A percentile compares a stretch with the other conserved stretches of the same genome.
Conservation (phyloP, 768 basidiomycete genomes). For the Psilocybe sp. region DNA sequence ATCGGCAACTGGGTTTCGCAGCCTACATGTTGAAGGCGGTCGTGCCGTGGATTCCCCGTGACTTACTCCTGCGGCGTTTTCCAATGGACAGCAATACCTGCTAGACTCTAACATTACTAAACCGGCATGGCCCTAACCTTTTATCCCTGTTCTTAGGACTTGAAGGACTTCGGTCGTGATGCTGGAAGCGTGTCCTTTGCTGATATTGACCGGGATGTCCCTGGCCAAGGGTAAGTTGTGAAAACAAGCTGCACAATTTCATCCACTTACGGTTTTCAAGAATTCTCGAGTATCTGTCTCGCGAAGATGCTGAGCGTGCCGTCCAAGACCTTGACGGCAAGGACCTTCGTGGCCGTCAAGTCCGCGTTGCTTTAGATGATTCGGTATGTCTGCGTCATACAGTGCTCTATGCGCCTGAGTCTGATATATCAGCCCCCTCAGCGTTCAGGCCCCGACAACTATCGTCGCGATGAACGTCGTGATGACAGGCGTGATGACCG, state of each 20-base stretch:
- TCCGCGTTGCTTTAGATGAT: conserved; percentile 68
- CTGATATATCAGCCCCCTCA: conserved; percentile 22
- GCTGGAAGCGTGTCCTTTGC: conserved; percentile 92
- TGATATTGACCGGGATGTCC: conserved; percentile 85
- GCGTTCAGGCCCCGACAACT: conserved; percentile 71
- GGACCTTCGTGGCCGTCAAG: conserved; percentile 81
- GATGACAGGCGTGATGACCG: conserved; percentile 62
- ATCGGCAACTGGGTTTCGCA: conserved; percentile 18
- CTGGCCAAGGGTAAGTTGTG: conserved; percentile 78
- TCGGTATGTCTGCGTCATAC: conserved; percentile 37
- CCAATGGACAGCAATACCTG: too few species aligned
- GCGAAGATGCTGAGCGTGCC: conserved; percentile 93
- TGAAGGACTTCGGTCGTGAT: conserved; percentile 96
- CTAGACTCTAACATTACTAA: conserved; percentile 7
- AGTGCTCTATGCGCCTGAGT: not conserved
- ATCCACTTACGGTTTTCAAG: conserved; percentile 35
- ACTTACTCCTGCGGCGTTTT: not conserved
- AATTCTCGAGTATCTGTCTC: conserved; percentile 84
- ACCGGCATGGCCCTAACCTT: conserved; percentile 36
- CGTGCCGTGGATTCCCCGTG: conserved; percentile 9
- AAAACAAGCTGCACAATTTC: not conserved
- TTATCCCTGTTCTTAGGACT: conserved; percentile 67
- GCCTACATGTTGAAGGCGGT: not conserved
- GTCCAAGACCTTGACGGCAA: conserved; percentile 82
- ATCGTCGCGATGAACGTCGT: conserved; percentile 72